A percentile compares a stretch with the other conserved stretches of the same genome.
Evolutionary conservation across 1,284 basidiomycete genomes (phyloP).

Genomic region (Austroboletus niveus): DNA sequence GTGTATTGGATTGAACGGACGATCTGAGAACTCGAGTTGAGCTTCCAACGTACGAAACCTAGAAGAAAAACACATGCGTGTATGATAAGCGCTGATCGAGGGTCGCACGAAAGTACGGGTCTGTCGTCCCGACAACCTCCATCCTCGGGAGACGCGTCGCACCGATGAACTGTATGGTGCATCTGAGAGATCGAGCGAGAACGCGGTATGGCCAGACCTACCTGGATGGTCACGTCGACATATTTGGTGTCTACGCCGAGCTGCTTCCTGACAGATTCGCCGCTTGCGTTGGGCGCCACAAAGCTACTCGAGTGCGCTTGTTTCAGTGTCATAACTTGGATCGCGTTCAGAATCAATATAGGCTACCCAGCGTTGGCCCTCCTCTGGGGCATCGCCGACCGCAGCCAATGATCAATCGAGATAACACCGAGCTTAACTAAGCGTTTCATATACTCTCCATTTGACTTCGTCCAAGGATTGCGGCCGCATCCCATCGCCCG

Average conservation of each 20-base stretch:
- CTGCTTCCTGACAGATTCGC: background rate
- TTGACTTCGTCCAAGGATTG: too few species aligned
- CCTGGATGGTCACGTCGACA: slow-evolving; percentile 29
- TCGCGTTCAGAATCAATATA: slow-evolving; percentile 8
- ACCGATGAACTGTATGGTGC: slow-evolving; percentile 55
- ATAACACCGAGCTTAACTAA: too few species aligned
- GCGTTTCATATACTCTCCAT: too few species aligned
- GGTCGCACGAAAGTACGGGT: slow-evolving; percentile 71
- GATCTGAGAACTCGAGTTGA: slow-evolving; percentile 44
- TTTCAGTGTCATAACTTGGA: slow-evolving; percentile 8
- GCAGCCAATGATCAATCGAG: too few species aligned
- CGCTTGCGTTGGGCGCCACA: background rate
- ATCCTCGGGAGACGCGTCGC: slow-evolving; percentile 66
- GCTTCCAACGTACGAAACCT: background rate
- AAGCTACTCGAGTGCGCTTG: background rate
- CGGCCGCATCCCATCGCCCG: too few species aligned
- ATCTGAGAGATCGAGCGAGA: background rate
- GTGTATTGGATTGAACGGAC: slow-evolving; percentile 55
- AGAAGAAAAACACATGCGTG: slow-evolving; percentile 42
- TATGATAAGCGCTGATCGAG: slow-evolving; percentile 61
- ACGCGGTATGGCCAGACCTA: slow-evolving; percentile 5
- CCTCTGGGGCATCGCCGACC: too few species aligned
- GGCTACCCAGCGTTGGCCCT: too few species aligned
- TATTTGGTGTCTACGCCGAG: slow-evolving; percentile 22
- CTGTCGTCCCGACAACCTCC: slow-evolving; percentile 64